Conservation (phyloP, 2,329 filamentous ascomycete species). For the Colletotrichum lindemuthianum region DNA sequence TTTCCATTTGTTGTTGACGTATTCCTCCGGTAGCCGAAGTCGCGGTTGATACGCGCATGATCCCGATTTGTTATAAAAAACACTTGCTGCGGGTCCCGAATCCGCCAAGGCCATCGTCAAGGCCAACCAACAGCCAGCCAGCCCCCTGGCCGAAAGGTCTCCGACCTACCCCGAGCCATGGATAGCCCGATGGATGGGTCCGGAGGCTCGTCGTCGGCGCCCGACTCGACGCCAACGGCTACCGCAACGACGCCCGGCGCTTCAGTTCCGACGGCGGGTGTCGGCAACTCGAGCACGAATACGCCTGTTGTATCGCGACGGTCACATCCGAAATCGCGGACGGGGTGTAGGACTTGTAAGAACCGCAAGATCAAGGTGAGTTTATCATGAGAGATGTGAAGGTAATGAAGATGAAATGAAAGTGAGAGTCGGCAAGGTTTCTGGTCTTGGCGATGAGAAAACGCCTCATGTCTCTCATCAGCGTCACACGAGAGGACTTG, state of each 20-base stretch:
- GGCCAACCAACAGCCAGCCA: neutral
- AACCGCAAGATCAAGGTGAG: conserved; percentile 59
- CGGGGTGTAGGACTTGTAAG: conserved; percentile 66
- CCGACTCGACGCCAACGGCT: conserved; percentile 31
- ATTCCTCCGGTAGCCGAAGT: too few species aligned
- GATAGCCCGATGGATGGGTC: conserved; percentile 35
- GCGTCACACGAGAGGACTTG: neutral
- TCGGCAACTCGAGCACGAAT: neutral
- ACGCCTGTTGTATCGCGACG: conserved; percentile 50
- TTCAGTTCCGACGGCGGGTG: neutral
- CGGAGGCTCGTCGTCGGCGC: conserved; percentile 30
- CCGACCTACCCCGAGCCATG: neutral
- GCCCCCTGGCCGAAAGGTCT: neutral
- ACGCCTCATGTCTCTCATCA: neutral
- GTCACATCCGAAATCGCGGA: conserved; percentile 65
- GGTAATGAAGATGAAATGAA: neutral
- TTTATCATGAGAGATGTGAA: neutral
- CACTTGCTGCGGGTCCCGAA: neutral
- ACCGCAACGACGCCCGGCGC: conserved; percentile 25
- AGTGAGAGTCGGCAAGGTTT: too few species aligned
- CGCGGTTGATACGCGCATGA: neutral
- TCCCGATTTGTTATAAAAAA: neutral
- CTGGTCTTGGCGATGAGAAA: too few species aligned
- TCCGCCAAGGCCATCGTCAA: neutral
- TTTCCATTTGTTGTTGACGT: conserved; percentile 10